Evolutionary conservation across 2,329 filamentous ascomycete genomes (phyloP), one percentile per base, ranked within the genome.

Genomic region (Curvularia lunata): DNA sequence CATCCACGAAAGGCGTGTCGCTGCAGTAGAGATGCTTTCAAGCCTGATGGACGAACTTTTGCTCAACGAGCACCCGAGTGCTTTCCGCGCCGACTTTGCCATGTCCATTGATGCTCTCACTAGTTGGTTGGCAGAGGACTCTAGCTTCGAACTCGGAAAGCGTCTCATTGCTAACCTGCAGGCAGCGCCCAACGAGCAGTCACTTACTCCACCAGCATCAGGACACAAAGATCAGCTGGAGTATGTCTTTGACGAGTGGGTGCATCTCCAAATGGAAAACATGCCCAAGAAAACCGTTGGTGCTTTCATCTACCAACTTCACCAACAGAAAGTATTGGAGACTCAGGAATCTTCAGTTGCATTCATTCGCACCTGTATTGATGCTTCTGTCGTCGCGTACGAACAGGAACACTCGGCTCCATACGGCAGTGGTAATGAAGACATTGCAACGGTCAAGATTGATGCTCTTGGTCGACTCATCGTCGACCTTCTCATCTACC

Each of bases 201-300:
- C 83, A 53, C 76, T 83, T 51, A 86, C 84, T 21, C 85, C 88
- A 55, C 83, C 86, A 48, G 78, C 81, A 16, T 75, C 80, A 38
- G 82, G 85, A 30, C 88, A 88, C 65, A 86, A 88, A 61, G 91
- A 96, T 61, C 92, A 97, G 75, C 87, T 96, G 78, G 92, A 96
- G 67, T 98, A 99, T 73, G 85, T 97, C 19, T 97, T 99, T 70
- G 92, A 94, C 42, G 95, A 99, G 79, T 99, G 95, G 95, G 86
- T 94, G 27, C 88, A 89, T 58, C 84, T 97, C 7, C 90, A 90
- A 48, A 91, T 92, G 67, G 85, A 87, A n/a, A 87, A 88, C 65
- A 86, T 89, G 4, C 88, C 89, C 4, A 89, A 92, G 61, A 90
- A 89, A 70, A 85, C 88, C 0, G 83, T 88, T 52, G 80, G 85